Evolutionary conservation across 192 early-diverging fungal species (phyloP).

Genomic region (Umbelopsis sp.): DNA sequence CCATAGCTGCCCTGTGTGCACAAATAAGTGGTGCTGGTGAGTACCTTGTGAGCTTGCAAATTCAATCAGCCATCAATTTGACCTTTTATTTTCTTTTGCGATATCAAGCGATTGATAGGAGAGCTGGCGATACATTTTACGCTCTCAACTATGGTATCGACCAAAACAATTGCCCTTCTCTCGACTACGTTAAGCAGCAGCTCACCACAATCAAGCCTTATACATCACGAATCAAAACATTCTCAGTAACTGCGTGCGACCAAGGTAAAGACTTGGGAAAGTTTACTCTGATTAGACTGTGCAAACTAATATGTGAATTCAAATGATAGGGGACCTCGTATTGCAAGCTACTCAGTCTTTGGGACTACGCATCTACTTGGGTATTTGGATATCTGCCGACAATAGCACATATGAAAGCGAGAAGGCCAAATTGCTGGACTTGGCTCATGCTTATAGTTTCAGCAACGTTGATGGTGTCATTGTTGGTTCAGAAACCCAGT

Average conservation of each 20-base stretch:
- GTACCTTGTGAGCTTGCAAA: neutral
- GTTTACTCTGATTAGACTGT: neutral
- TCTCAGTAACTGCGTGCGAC: slow-evolving; percentile 53
- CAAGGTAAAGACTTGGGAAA: slow-evolving; percentile 39
- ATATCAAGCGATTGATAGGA: neutral
- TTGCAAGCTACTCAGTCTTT: slow-evolving; percentile 54
- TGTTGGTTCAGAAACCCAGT: slow-evolving; percentile 63
- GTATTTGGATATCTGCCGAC: slow-evolving; percentile 58
- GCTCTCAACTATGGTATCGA: slow-evolving; percentile 60
- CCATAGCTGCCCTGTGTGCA: neutral
- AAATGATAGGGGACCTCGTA: slow-evolving; percentile 40
- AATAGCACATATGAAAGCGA: slow-evolving; percentile 48
- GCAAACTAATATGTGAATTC: neutral
- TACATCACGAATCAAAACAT: slow-evolving; percentile 56
- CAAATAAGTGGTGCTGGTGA: neutral
- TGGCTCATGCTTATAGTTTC: slow-evolving; percentile 43
- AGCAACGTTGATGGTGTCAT: slow-evolving; percentile 52
- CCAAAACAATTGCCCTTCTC: slow-evolving; percentile 52
- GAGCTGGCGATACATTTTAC: slow-evolving; percentile 36
- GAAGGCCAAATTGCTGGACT: slow-evolving; percentile 44
- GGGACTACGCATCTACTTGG: slow-evolving; percentile 56
- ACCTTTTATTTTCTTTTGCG: no score
- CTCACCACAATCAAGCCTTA: slow-evolving; percentile 49
- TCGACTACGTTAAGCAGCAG: slow-evolving; percentile 50
- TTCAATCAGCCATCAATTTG: no score